These are phyloP conservation scores for Neurospora africana DNA, from an alignment of 495 filamentous ascomycete species.

Conservation along the genomic window DNA sequence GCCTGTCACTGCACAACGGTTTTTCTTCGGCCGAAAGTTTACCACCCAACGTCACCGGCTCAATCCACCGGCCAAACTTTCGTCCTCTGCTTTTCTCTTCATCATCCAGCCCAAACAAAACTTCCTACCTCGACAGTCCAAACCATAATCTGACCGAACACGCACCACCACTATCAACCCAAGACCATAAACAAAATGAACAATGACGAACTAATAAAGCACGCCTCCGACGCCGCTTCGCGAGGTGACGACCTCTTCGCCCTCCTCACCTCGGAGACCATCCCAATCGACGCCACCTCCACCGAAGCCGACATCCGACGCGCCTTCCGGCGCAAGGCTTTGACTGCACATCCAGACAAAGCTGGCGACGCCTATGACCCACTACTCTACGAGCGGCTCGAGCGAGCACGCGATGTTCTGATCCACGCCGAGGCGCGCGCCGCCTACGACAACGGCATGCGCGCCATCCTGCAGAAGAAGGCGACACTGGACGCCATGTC, in stretches of 20 bases:
- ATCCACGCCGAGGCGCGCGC: constrained; percentile 26
- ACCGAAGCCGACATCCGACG: constrained; percentile 34
- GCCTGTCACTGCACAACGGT: neutral
- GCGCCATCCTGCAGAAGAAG: constrained; percentile 29
- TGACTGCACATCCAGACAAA: constrained; percentile 44
- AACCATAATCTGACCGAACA: neutral
- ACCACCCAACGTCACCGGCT: neutral
- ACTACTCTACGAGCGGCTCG: constrained; percentile 35
- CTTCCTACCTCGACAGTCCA: neutral
- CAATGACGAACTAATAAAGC: constrained; percentile 27
- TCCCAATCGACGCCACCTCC: constrained; percentile 25
- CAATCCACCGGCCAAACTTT: neutral
- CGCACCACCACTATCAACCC: neutral
- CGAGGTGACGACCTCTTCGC: constrained; percentile 33
- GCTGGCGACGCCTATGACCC: constrained; percentile 35
- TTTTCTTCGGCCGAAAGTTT: neutral
- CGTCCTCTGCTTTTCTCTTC: neutral
- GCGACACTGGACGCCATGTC: constrained; percentile 16
- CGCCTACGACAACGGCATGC: constrained; percentile 31
- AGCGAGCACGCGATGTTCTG: constrained; percentile 36
- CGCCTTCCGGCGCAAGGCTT: constrained; percentile 33
- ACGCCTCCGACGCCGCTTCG: constrained; percentile 31
- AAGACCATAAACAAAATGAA: constrained; percentile 10
- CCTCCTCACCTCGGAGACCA: constrained; percentile 18
- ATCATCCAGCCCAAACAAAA: neutral